phyloP scores from a whole-genome alignment of 2,329 filamentous ascomycete species.

The Xenoacremonium recifei region DNA sequence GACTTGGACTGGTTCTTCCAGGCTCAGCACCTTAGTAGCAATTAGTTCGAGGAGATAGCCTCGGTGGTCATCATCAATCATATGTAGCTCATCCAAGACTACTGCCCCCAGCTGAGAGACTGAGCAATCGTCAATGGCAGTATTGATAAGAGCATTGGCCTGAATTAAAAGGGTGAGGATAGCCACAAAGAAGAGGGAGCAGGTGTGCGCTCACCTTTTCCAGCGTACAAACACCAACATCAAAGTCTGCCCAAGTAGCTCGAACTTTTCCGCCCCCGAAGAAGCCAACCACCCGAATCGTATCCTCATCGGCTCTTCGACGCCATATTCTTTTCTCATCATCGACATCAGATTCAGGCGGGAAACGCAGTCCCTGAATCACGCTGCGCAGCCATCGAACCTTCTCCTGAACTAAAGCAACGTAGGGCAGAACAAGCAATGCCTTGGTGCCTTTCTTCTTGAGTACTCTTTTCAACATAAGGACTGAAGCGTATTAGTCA shows the following conservation, averaged over 20 bases:
- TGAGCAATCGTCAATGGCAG: slow-evolving; percentile 68
- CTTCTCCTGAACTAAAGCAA: slow-evolving; percentile 79
- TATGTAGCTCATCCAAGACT: slow-evolving; percentile 77
- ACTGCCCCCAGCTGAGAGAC: slow-evolving; percentile 64
- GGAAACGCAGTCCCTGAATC: slow-evolving; percentile 56
- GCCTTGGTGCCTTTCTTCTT: slow-evolving; percentile 63
- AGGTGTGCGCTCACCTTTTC: slow-evolving; percentile 69
- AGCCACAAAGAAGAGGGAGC: too few species aligned
- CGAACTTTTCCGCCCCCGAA: slow-evolving; percentile 71
- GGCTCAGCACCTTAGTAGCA: slow-evolving; percentile 68
- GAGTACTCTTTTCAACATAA: slow-evolving; percentile 72
- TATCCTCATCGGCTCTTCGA: slow-evolving; percentile 54
- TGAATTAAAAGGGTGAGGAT: slow-evolving; percentile 38
- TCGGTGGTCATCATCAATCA: slow-evolving; percentile 74
- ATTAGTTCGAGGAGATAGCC: slow-evolving; percentile 75
- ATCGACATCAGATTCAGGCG: slow-evolving; percentile 32
- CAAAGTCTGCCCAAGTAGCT: slow-evolving; percentile 69
- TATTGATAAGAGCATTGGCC: slow-evolving; percentile 74
- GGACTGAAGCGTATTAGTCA: too few species aligned
- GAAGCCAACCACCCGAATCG: slow-evolving; percentile 67
- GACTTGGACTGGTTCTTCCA: slow-evolving; percentile 67
- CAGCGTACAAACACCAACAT: slow-evolving; percentile 76
- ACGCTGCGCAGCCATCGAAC: slow-evolving; percentile 69
- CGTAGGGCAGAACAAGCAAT: slow-evolving; percentile 72
- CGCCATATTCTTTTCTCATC: slow-evolving; percentile 47